phyloP scores from a whole-genome alignment of 2,329 filamentous ascomycete species.

The Drechslerella stenobrocha region DNA sequence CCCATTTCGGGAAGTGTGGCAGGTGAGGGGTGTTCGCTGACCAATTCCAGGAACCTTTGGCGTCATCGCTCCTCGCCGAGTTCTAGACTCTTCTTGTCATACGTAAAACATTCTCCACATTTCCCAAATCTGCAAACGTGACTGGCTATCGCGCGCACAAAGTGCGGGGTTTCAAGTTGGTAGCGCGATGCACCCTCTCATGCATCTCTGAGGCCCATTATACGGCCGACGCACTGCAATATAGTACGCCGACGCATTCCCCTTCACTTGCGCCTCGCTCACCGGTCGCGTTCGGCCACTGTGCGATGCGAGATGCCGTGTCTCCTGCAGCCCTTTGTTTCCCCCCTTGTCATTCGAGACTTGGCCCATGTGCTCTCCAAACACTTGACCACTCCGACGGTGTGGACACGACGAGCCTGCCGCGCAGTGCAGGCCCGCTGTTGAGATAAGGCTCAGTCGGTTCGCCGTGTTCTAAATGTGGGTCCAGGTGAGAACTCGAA shows the following conservation, averaged over 20 bases:
- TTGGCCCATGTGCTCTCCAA: neutral
- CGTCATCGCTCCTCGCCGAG: conserved; percentile 27
- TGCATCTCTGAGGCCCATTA: too few species aligned
- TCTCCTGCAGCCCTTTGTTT: conserved; percentile 5
- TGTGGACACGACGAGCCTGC: neutral
- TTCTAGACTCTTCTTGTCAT: conserved; percentile 46
- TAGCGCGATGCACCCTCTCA: too few species aligned
- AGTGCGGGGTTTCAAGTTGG: neutral
- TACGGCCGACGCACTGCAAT: too few species aligned
- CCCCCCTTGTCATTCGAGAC: neutral
- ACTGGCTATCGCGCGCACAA: neutral
- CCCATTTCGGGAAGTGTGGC: conserved; percentile 37
- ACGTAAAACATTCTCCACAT: neutral
- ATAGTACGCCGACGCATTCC: conserved; percentile 14
- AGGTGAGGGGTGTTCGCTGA: conserved; percentile 13
- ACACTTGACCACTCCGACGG: neutral
- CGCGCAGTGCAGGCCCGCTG: neutral
- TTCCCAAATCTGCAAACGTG: neutral
- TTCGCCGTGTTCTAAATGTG: too few species aligned
- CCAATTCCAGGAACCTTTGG: neutral
- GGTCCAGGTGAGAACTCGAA: too few species aligned
- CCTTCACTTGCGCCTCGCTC: neutral
- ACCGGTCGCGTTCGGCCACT: neutral
- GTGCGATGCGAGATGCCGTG: conserved; percentile 38
- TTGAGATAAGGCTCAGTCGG: neutral